Percentiles rank a stretch among this genome's conserved stretches.
These are phyloP conservation scores for Oryza nivara DNA, from an alignment of 176 grass and related monocot genomes.

Conservation along the genomic window DNA sequence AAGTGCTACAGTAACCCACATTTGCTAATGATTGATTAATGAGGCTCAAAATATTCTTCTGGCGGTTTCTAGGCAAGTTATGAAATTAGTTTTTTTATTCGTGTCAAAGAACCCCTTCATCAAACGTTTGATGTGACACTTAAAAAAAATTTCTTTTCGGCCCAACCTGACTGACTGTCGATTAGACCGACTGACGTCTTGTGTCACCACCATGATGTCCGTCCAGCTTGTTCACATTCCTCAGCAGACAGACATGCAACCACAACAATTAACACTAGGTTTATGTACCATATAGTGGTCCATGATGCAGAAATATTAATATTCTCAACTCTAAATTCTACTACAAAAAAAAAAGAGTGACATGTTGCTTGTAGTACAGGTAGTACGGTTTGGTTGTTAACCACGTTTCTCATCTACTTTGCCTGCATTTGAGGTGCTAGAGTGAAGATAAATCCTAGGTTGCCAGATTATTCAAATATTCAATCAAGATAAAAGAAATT, in stretches of 20 bases:
- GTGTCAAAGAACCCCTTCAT: no score
- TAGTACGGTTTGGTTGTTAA: not conserved
- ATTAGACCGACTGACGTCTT: not conserved
- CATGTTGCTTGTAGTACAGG: conserved; percentile 24
- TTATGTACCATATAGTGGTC: not conserved
- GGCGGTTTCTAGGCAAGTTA: rapidly evolving
- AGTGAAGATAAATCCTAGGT: conserved; percentile 37
- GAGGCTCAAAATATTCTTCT: no score
- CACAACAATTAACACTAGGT: not conserved
- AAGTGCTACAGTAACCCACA: no score
- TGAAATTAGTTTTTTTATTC: no score
- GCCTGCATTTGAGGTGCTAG: not conserved
- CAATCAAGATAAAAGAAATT: conserved; percentile 16
- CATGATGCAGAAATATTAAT: not conserved
- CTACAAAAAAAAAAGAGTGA: not conserved
- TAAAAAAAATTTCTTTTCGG: no score
- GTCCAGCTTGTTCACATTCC: not conserved
- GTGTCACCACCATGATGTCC: not conserved
- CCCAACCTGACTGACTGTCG: not conserved
- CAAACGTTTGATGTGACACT: no score
- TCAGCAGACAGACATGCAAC: not conserved
- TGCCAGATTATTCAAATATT: conserved; percentile 37
- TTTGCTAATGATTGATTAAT: no score
- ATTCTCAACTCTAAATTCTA: not conserved
- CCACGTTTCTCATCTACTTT: conserved; percentile 47